Percentiles rank a stretch among this genome's conserved stretches.
Evolutionary conservation across 2,329 filamentous ascomycete species (phyloP).

Genomic region (Hypoxylon sp.): DNA sequence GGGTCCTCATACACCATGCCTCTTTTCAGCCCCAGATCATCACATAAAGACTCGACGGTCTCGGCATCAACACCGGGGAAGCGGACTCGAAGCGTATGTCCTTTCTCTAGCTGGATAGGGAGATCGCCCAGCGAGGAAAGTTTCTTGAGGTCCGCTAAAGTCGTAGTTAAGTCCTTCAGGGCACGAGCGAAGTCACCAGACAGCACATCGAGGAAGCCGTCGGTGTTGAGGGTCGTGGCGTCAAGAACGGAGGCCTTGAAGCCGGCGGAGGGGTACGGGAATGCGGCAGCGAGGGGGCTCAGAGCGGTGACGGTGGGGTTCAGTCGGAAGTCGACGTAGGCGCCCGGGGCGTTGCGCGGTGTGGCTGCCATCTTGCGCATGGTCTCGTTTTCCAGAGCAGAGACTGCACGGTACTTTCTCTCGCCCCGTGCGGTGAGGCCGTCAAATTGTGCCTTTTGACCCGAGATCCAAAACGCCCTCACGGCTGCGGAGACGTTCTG

Average conservation of each 20-base stretch:
- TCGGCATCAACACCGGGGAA: conserved; percentile 92
- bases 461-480: conserved; percentile 91
- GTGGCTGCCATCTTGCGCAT: conserved; percentile 75
- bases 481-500: conserved; percentile 96
- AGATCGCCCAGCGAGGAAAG: conserved; percentile 85
- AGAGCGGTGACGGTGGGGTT: conserved; percentile 92
- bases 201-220: conserved; percentile 87
- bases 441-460: conserved; percentile 89
- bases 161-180: conserved; percentile 83
- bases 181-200: conserved; percentile 90
- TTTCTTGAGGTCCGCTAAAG: conserved; percentile 85
- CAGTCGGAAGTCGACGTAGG: conserved; percentile 89
- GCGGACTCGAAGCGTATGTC: conserved; percentile 80
- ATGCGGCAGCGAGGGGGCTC: conserved; percentile 74
- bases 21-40: conserved; percentile 86
- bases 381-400: conserved; percentile 79
- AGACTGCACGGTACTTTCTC: conserved; percentile 84
- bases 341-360: conserved; percentile 74
- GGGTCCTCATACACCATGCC: conserved; percentile 84
- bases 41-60: conserved; percentile 85
- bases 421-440: conserved; percentile 81
- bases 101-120: conserved; percentile 79
- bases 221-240: conserved; percentile 78
- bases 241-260: conserved; percentile 59
- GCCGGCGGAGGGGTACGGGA: conserved; percentile 62